Base-by-base conservation (phyloP, 2,329 filamentous ascomycete species). In the Alternaria infectoria region DNA sequence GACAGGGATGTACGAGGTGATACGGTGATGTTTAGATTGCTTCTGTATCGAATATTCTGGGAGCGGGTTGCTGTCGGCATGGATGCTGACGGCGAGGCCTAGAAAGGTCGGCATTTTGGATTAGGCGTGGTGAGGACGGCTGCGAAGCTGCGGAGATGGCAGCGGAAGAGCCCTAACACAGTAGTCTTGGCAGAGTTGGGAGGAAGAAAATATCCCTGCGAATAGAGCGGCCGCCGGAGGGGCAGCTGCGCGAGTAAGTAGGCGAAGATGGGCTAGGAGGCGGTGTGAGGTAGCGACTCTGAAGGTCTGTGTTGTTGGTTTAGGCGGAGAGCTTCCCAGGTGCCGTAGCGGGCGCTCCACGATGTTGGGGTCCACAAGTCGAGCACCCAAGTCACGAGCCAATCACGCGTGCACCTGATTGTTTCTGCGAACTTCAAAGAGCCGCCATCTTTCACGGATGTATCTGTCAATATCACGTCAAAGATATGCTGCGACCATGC, bases 31-130 rank as follows among this genome's bases (percentile, higher is more conserved):
- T 74, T 93, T 91, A 62, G 93, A 93, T 82, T 97, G 93, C 79
- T 93, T 96, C 84, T 98, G 95, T 73, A 98, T 91, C 75, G 94
- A 95, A 83, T 97, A 91, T 83, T 99, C 96, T 66, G 93, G 86
- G 70, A 99, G 89, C 70, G 96, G 94, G 47, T 89, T 89, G 71
- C 88, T 86, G 72, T 93, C 87, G 47, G 88, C 89, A 84, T 99
- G 96, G 81, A 98, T 96, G 87, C 93, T 97, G 80, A 98, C 95
- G 75, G 96, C 95, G 83, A 99, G 93, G 83, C 96, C 96, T 86
- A 98, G 97, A 86, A 98, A 99, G 89, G 94, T 98, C 85, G 96
- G 96, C 96, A 67, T 67, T 13, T 55, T 57, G 62, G 49, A n/a
- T 49, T 46, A n/a, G 61, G 54, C 36, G 64, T 58, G 55, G 49